Evolutionary conservation across 202 grass and related monocot species (phyloP).

Genomic region (Panicum virgatum): DNA sequence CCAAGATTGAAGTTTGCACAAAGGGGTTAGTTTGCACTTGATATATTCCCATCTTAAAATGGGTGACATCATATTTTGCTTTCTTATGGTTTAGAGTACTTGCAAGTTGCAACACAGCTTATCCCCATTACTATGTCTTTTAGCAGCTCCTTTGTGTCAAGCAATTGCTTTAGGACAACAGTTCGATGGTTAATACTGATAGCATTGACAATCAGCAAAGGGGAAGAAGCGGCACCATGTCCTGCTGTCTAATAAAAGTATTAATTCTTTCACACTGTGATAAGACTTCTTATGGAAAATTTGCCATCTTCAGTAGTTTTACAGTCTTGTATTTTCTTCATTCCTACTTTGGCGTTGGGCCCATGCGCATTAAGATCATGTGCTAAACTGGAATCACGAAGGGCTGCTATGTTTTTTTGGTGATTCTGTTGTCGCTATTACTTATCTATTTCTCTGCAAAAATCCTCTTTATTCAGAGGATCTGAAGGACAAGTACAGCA

Average conservation of each 20-base stretch:
- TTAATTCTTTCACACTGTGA: not conserved
- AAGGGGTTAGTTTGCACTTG: too few relatives aligned
- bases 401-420: not conserved
- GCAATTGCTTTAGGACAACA: not conserved
- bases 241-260: not conserved
- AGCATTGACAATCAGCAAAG: not conserved
- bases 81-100: too few relatives aligned
- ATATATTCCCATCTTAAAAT: too few relatives aligned
- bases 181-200: not conserved
- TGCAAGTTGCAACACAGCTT: too few relatives aligned
- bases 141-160: not conserved
- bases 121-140: not conserved
- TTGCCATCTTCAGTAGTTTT: not conserved
- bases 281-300: not conserved
- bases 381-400: not conserved
- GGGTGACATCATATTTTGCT: not conserved
- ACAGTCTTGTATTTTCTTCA: not conserved
- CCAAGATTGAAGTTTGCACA: too few relatives aligned
- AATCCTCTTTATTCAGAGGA: not conserved
- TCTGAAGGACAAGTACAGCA: constrained; percentile 33
- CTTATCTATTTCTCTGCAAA: not conserved
- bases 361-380: not conserved
- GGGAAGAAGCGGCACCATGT: not conserved
- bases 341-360: not conserved
- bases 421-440: not conserved